Percentiles rank a stretch among this genome's conserved stretches.
Evolutionary conservation across 768 basidiomycete species (phyloP).

Genomic region (Kwoniella bestiolae): DNA sequence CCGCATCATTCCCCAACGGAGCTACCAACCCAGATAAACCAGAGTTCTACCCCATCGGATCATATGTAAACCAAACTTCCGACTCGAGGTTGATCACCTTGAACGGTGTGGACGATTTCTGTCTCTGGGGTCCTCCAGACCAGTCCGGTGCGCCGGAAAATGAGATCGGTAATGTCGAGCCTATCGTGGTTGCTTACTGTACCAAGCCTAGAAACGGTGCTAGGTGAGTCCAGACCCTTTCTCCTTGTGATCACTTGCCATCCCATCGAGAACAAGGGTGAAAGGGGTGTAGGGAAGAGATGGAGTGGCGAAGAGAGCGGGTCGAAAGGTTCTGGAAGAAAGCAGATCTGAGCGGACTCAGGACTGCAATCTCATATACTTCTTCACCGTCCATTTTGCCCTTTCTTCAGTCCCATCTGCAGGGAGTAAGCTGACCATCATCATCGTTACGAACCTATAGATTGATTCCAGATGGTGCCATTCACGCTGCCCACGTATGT

Average conservation of each 20-base stretch:
- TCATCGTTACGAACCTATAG: constrained; percentile 25
- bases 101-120: constrained; percentile 56
- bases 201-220: constrained; percentile 59
- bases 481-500: constrained; percentile 51
- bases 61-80: constrained; percentile 55
- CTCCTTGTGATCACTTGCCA: background rate
- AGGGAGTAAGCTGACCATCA: constrained; percentile 1
- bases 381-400: too few species aligned
- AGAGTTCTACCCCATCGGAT: constrained; percentile 45
- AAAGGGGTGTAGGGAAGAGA: background rate
- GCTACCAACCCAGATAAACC: constrained; percentile 50
- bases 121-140: constrained; percentile 49
- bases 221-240: constrained; percentile 32
- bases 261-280: background rate
- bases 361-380: too few species aligned
- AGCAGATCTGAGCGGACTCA: background rate
- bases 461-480: constrained; percentile 60
- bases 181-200: constrained; percentile 59
- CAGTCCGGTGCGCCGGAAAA: constrained; percentile 31
- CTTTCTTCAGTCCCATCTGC: too few species aligned
- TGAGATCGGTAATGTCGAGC: constrained; percentile 57
- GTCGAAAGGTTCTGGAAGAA: background rate
- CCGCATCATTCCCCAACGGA: constrained; percentile 42
- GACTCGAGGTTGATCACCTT: constrained; percentile 50
- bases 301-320: too few species aligned